These are phyloP conservation scores for Ophiocytium majus DNA, from an alignment of 352 stramenopile genomes.

Conservation along the genomic window DNA sequence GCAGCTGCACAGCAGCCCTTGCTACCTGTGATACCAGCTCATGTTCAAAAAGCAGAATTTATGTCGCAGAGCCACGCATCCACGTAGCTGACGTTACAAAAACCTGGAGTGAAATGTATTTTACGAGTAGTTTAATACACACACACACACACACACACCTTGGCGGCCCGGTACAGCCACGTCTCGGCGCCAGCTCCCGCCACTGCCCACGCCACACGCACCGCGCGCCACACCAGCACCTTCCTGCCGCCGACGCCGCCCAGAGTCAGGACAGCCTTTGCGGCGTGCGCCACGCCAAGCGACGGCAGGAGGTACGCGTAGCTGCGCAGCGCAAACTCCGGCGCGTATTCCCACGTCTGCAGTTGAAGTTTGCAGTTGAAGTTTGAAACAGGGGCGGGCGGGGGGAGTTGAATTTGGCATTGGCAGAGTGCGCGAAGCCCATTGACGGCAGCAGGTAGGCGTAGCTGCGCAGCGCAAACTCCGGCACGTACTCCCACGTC, in stretches of 20 bases:
- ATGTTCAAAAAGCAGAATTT: no score
- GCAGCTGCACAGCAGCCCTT: no score
- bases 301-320: constrained; percentile 85
- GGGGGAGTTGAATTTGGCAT: no score
- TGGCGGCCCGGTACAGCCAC: constrained; percentile 69
- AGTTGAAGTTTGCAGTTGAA: no score
- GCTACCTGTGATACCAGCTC: no score
- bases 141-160: no score
- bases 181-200: constrained; percentile 75
- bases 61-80: no score
- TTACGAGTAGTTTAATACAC: no score
- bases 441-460: constrained; percentile 76
- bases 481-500: constrained; percentile 70
- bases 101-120: no score
- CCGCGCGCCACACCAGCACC: constrained; percentile 77
- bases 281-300: constrained; percentile 60
- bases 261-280: constrained; percentile 28
- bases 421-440: no score
- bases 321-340: constrained; percentile 88
- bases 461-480: constrained; percentile 92
- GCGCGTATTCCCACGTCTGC: constrained; percentile 67
- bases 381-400: no score
- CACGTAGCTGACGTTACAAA: no score
- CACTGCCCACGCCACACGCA: constrained; percentile 74
- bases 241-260: constrained; percentile 30